These are phyloP conservation scores for Melaleuca alternifolia DNA, from an alignment of 345 rosid species.

Conservation along the genomic window DNA sequence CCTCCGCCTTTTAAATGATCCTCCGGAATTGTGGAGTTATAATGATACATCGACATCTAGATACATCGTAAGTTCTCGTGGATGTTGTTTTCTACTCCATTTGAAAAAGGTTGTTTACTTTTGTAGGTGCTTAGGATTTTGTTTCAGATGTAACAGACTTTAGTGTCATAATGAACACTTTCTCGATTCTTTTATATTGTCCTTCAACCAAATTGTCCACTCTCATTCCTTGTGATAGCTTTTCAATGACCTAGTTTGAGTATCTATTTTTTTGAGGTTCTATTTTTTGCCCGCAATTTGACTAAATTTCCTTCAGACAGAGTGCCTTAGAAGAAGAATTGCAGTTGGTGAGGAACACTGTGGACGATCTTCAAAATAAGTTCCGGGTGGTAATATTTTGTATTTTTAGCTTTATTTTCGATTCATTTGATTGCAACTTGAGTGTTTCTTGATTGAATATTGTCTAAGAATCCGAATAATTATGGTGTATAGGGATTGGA, in stretches of 20 bases:
- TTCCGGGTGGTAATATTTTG: slow-evolving; percentile 55
- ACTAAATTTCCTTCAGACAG: slow-evolving; percentile 89
- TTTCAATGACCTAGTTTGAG: background rate
- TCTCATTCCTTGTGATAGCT: background rate
- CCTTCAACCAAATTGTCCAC: background rate
- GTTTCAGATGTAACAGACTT: background rate
- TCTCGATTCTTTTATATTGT: background rate
- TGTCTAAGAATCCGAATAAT: background rate
- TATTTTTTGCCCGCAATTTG: no score
- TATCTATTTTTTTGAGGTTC: slow-evolving; percentile 9
- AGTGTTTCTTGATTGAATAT: background rate
- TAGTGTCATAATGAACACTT: background rate
- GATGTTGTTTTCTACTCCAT: background rate
- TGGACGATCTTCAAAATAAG: slow-evolving; percentile 70
- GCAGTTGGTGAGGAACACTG: slow-evolving; percentile 40
- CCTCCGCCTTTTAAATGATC: slow-evolving; percentile 53
- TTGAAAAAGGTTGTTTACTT: background rate
- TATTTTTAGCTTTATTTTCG: background rate
- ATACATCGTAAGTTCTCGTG: slow-evolving; percentile 59
- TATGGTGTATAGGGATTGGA: slow-evolving; percentile 66
- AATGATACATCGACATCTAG: slow-evolving; percentile 70
- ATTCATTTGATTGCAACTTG: background rate
- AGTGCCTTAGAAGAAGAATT: slow-evolving; percentile 82
- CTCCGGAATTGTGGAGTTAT: slow-evolving; percentile 68
- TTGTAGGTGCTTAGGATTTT: background rate